Evolutionary conservation across 2,329 filamentous ascomycete species (phyloP), one percentile per base, ranked within the genome.

Genomic region (Ilyonectria mors-panacis): DNA sequence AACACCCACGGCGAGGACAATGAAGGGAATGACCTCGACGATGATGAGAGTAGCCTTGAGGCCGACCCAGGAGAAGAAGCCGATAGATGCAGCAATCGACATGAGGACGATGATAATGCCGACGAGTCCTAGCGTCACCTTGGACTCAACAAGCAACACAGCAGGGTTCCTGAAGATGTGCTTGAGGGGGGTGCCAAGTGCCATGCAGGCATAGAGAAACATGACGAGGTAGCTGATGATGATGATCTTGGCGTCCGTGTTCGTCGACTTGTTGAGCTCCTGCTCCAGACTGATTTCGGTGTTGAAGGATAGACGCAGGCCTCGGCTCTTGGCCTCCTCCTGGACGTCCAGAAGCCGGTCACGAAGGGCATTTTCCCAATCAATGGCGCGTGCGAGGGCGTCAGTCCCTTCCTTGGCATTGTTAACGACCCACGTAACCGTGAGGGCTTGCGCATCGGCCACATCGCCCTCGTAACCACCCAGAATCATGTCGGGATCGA

Each of bases 1-100:
- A 3, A 99, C 97, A 51, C 96, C 96, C 30, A 99, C 95, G 13
- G 96, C 96, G 21, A 99, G 85, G 10, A 99, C 95, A 70, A 99
- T 91, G 81, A 99, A 99, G 0, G 96, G 96, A 71, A 99, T 99
- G 68, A 99, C 96, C 78, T 99, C 96, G 5, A 97, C 95, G 68
- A 99, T 99, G 76, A 99, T 99, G 72, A 99, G 85, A 0, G 96
- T 99, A 15, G 95, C 96, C 81, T 97, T 98, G 76, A 99, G 89
- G 1, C 95, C 95, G 42, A 91, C 88, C 78, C 94, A 96, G 1
- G 96, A 97, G 78, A 98, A 99, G 47, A 99, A 85, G 0, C 96
- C 96, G 59, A 99, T 95, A 0, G 95, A 98, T 1, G 96, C 94
- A 17, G 93, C 94, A 54, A 99, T 97, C 2, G 95, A 98, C 94